Percentiles rank a stretch among this genome's conserved stretches.
Conservation (phyloP, 2,329 filamentous ascomycete genomes). For the Claviceps pazoutovae region DNA sequence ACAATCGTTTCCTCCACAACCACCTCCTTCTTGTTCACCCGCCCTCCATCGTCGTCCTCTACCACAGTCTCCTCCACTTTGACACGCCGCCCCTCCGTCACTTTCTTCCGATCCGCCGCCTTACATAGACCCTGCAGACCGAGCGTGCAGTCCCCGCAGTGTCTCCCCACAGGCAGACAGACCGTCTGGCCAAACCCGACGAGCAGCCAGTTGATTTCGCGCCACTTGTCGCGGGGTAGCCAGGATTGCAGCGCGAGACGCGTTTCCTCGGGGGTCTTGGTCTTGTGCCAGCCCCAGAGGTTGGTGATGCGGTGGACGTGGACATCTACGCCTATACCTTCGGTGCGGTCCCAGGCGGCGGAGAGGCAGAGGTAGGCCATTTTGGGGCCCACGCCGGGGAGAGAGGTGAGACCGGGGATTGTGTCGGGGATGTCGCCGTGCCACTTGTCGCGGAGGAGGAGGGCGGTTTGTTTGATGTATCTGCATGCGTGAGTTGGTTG, state of each 20-base stretch:
- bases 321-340: constrained; percentile 85
- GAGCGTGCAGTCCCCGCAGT: constrained; percentile 76
- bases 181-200: constrained; percentile 82
- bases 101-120: constrained; percentile 52
- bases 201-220: constrained; percentile 80
- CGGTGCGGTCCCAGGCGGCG: constrained; percentile 47
- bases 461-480: constrained; percentile 59
- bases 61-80: constrained; percentile 14
- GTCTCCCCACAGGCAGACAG: constrained; percentile 64
- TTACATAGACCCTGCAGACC: constrained; percentile 64
- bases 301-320: constrained; percentile 93
- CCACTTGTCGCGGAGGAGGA: constrained; percentile 57
- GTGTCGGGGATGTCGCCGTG: constrained; percentile 67
- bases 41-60: constrained; percentile 12
- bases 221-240: constrained; percentile 76
- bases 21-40: constrained; percentile 12
- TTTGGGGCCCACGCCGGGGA: constrained; percentile 85
- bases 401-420: constrained; percentile 56
- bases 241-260: constrained; percentile 61
- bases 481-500: constrained; percentile 12
- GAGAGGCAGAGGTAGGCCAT: constrained; percentile 86
- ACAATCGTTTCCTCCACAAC: constrained; percentile 10
- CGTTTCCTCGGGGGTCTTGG: constrained; percentile 70
- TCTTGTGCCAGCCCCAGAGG: constrained; percentile 83
- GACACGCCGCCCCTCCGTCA: constrained; percentile 38